Evolutionary conservation across 768 basidiomycete species (phyloP).

Genomic region (Termitomyces sp.): DNA sequence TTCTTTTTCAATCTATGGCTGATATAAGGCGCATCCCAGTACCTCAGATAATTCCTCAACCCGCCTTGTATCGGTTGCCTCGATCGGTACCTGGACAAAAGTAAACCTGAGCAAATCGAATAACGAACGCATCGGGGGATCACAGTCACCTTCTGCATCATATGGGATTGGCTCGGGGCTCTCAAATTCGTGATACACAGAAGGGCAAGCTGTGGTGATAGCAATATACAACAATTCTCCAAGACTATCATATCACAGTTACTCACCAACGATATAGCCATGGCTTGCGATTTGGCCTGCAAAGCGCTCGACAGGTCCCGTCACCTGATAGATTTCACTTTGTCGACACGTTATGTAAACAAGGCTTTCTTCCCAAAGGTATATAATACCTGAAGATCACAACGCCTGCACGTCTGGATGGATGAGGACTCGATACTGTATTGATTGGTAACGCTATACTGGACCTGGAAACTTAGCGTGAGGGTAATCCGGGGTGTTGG

Average conservation of each 20-base stretch:
- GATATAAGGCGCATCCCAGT: background rate
- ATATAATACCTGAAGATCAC: slow-evolving; percentile 66
- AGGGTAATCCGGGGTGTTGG: slow-evolving; percentile 75
- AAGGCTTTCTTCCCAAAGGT: background rate
- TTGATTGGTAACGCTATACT: background rate
- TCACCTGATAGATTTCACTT: slow-evolving; percentile 95
- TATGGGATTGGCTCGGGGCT: slow-evolving; percentile 87
- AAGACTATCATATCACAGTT: background rate
- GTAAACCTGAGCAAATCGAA: background rate
- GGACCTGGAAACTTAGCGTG: slow-evolving; percentile 86
- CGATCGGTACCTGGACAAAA: slow-evolving; percentile 64
- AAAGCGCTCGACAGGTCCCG: slow-evolving; percentile 94
- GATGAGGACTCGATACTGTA: background rate
- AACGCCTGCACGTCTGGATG: slow-evolving; percentile 45
- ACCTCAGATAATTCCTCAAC: slow-evolving; percentile 11
- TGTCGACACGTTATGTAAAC: background rate
- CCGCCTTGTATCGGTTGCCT: slow-evolving; percentile 88
- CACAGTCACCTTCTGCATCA: slow-evolving; percentile 63
- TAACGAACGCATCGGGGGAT: background rate
- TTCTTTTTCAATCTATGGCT: slow-evolving; percentile 76
- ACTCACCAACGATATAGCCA: slow-evolving; percentile 75
- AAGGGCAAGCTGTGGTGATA: slow-evolving; percentile 61
- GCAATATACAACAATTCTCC: background rate
- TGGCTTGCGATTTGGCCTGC: slow-evolving; percentile 85
- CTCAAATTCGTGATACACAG: slow-evolving; percentile 88